Conservation (phyloP, 2,329 filamentous ascomycete genomes). For the Fusarium equiseti region DNA sequence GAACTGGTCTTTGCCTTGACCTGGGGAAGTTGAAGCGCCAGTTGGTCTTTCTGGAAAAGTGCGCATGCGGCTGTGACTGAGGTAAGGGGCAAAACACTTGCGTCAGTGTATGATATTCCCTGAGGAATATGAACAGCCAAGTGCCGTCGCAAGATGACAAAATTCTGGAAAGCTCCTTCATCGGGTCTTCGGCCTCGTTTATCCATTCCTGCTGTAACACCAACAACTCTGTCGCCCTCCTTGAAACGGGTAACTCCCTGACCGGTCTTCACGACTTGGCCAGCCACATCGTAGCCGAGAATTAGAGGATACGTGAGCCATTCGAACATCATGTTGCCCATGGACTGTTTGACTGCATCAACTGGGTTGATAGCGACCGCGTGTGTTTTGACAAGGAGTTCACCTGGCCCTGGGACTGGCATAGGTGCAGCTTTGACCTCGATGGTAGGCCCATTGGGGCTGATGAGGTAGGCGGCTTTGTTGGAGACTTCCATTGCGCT, state of each 20-base stretch:
- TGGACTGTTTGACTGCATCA: conserved; percentile 11
- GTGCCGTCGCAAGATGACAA: conserved; percentile 1
- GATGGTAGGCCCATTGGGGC: neutral
- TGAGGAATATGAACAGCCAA: neutral
- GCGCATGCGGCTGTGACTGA: neutral
- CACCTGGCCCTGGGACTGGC: neutral
- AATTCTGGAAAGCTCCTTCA: conserved; percentile 3
- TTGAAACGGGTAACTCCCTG: neutral
- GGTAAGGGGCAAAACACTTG: conserved; percentile 11
- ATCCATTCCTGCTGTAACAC: neutral
- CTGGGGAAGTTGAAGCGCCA: neutral
- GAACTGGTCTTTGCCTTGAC: fast-evolving
- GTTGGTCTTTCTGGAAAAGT: conserved; percentile 1
- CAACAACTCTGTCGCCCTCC: neutral
- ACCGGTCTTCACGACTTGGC: neutral
- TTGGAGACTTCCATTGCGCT: neutral
- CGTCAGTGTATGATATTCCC: neutral
- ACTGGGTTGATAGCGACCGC: conserved; percentile 4
- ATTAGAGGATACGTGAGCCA: conserved; percentile 17
- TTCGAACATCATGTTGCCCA: conserved; percentile 28
- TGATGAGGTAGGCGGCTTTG: conserved; percentile 6
- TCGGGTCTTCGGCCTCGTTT: conserved; percentile 3
- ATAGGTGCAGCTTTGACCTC: neutral
- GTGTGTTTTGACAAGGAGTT: neutral
- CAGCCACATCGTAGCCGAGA: conserved; percentile 8